These are phyloP conservation scores for Ascodesmis nigricans DNA, from an alignment of 495 filamentous ascomycete genomes.

Conservation along the genomic window DNA sequence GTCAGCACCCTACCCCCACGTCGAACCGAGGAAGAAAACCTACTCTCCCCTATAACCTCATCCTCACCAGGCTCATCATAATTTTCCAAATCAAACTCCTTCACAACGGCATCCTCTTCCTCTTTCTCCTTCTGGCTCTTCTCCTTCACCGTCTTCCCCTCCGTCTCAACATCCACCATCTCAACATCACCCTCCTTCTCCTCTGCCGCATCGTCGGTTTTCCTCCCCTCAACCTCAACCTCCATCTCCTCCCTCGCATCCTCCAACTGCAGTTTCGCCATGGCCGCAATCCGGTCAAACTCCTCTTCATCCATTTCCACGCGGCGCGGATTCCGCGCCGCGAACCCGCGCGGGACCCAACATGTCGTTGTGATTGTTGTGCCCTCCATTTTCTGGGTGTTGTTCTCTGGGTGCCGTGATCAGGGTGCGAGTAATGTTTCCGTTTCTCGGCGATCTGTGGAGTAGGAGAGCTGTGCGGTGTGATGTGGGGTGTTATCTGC, in stretches of 20 bases:
- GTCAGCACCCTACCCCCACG: too few species aligned
- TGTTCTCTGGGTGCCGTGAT: too few species aligned
- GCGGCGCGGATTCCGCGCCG: slow-evolving; percentile 73
- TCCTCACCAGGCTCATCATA: slow-evolving; percentile 26
- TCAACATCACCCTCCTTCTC: slow-evolving; percentile 11
- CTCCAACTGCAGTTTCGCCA: slow-evolving; percentile 78
- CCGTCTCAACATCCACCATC: slow-evolving; percentile 10
- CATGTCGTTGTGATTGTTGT: slow-evolving; percentile 77
- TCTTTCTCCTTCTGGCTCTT: slow-evolving; percentile 21
- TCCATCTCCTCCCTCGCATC: slow-evolving; percentile 70
- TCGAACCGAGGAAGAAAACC: too few species aligned
- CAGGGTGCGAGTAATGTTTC: too few species aligned
- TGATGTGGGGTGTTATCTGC: too few species aligned
- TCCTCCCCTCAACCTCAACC: slow-evolving; percentile 5
- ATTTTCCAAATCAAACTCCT: slow-evolving; percentile 86
- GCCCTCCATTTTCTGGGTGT: too few species aligned
- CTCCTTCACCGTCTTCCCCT: slow-evolving; percentile 30
- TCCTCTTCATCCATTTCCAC: slow-evolving; percentile 86
- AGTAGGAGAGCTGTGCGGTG: too few species aligned
- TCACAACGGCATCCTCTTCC: slow-evolving; percentile 52
- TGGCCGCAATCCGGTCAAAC: slow-evolving; percentile 66
- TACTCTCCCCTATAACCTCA: neutral
- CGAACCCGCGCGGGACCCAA: slow-evolving; percentile 88
- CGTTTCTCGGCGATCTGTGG: too few species aligned
- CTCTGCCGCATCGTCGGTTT: neutral